Evolutionary conservation across 2,329 filamentous ascomycete species (phyloP).

Genomic region (Pyrenophora graminea): DNA sequence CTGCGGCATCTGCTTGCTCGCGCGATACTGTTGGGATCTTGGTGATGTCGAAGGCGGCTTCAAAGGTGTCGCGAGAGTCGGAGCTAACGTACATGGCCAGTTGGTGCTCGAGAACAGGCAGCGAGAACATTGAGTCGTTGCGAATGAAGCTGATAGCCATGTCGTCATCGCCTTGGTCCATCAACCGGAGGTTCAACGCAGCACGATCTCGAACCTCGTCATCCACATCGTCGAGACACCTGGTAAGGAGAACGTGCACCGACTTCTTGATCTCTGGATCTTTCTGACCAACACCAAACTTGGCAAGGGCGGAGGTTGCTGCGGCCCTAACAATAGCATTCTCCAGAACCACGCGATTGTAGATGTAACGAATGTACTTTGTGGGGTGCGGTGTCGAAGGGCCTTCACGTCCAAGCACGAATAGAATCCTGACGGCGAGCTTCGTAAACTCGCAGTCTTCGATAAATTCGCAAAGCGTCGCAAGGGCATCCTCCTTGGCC

Average conservation of each 20-base stretch:
- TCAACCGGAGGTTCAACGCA: slow-evolving; percentile 86
- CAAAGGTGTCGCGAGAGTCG: slow-evolving; percentile 83
- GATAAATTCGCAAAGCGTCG: slow-evolving; percentile 97
- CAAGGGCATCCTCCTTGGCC: slow-evolving; percentile 77
- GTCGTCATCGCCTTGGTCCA: slow-evolving; percentile 85
- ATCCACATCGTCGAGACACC: slow-evolving; percentile 95
- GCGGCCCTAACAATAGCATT: slow-evolving; percentile 95
- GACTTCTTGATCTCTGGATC: slow-evolving; percentile 96
- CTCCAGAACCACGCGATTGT: slow-evolving; percentile 96
- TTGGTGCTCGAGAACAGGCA: slow-evolving; percentile 94
- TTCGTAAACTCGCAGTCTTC: slow-evolving; percentile 99
- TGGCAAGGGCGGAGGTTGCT: slow-evolving; percentile 91
- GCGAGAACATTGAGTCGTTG: slow-evolving; percentile 94
- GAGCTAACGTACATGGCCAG: slow-evolving; percentile 97
- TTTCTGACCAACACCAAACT: slow-evolving; percentile 94
- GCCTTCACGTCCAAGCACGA: slow-evolving; percentile 90
- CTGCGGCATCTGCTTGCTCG: slow-evolving; percentile 94
- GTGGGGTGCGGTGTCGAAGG: slow-evolving; percentile 94
- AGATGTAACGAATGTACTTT: slow-evolving; percentile 99
- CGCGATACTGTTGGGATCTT: slow-evolving; percentile 91
- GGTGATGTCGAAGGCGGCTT: slow-evolving; percentile 84
- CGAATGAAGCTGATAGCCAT: slow-evolving; percentile 87
- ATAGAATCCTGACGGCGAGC: slow-evolving; percentile 90
- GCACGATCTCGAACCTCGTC: slow-evolving; percentile 97
- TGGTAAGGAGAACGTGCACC: slow-evolving; percentile 86